These are phyloP conservation scores for Magnusiomyces clavatus DNA, from an alignment of 1,139 yeast species.

Conservation along the genomic window DNA sequence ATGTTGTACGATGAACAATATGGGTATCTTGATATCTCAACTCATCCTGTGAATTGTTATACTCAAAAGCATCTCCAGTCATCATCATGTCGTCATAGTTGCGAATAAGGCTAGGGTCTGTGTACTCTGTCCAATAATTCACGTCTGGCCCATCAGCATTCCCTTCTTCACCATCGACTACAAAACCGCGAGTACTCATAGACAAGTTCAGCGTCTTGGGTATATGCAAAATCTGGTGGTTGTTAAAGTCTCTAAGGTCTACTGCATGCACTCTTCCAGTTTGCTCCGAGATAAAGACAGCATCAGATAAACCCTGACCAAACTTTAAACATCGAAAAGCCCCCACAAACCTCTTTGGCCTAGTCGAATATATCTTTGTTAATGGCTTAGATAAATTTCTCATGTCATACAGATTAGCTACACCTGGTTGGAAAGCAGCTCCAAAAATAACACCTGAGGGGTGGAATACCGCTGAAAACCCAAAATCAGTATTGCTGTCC, in stretches of 20 bases:
- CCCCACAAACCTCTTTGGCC: slow-evolving; percentile 36
- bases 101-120: not conserved
- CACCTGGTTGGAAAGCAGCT: slow-evolving; percentile 79
- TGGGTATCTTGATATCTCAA: not conserved
- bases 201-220: slow-evolving; percentile 4
- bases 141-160: not conserved
- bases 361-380: slow-evolving; percentile 33
- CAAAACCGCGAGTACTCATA: not conserved
- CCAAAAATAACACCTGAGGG: slow-evolving; percentile 67
- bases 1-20: no score
- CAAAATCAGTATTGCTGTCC: slow-evolving; percentile 61
- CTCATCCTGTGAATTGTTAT: not conserved
- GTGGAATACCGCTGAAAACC: slow-evolving; percentile 77
- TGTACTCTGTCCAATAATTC: not conserved
- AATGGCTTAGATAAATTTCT: slow-evolving; percentile 43
- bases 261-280: slow-evolving; percentile 78
- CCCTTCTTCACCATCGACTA: not conserved
- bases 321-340: slow-evolving; percentile 64
- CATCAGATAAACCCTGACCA: slow-evolving; percentile 64
- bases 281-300: slow-evolving; percentile 73
- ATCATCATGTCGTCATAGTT: slow-evolving; percentile 13
- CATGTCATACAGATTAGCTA: slow-evolving; percentile 66
- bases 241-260: slow-evolving; percentile 62
- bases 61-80: slow-evolving; percentile 9
- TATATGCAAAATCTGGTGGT: slow-evolving; percentile 58